phyloP scores from a whole-genome alignment of 1,284 basidiomycete genomes.

The Microbotryomycetes sp. region DNA sequence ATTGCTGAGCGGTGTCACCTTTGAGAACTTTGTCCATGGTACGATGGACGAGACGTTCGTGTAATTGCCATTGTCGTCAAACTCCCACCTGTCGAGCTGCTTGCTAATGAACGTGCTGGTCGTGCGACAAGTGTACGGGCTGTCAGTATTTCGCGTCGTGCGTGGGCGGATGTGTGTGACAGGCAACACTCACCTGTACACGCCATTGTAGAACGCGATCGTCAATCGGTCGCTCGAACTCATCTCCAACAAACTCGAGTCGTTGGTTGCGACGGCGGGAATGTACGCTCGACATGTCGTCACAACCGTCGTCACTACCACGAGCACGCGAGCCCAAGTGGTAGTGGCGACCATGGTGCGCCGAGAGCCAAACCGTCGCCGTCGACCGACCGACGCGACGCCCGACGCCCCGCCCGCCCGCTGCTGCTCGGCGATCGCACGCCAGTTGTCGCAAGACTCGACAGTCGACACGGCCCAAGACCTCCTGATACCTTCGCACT shows the following conservation, averaged over 20 bases:
- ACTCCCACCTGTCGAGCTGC: conserved; percentile 16
- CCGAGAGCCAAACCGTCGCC: not conserved
- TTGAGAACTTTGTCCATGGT: conserved; percentile 27
- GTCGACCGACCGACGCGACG: not conserved
- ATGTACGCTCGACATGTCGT: conserved; percentile 21
- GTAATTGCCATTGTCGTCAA: conserved; percentile 27
- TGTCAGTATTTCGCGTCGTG: not conserved
- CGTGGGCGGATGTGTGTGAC: not conserved
- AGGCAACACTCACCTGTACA: conserved; percentile 23
- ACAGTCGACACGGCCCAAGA: no score
- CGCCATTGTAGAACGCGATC: conserved; percentile 29
- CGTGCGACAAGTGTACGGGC: not conserved
- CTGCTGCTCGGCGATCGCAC: no score
- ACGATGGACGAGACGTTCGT: conserved; percentile 21
- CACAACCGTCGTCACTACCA: not conserved
- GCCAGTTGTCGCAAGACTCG: no score
- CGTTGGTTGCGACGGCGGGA: conserved; percentile 30
- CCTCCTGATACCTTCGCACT: no score
- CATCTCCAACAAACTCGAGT: conserved; percentile 16
- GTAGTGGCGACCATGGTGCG: not conserved
- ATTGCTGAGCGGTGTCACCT: conserved; percentile 9
- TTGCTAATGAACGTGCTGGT: conserved; percentile 15
- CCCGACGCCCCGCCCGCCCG: no score
- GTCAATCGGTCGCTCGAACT: conserved; percentile 28
- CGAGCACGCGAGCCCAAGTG: not conserved